These are phyloP conservation scores for Antrodiella citrinella DNA, from an alignment of 768 basidiomycete genomes.

Conservation along the genomic window DNA sequence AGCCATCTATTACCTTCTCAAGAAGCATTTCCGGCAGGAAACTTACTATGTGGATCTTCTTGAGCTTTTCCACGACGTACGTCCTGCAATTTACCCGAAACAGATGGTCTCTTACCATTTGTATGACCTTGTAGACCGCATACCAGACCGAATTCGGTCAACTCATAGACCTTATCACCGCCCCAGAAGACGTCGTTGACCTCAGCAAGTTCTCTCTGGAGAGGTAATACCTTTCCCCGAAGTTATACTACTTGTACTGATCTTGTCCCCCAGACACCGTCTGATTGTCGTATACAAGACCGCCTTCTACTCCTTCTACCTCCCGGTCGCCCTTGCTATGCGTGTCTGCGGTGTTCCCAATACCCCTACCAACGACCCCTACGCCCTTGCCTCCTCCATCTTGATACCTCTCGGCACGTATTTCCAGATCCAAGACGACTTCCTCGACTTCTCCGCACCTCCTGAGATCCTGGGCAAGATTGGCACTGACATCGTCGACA, in stretches of 20 bases:
- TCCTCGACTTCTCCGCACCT: slow-evolving; percentile 84
- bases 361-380: slow-evolving; percentile 44
- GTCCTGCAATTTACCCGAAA: slow-evolving; percentile 16
- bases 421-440: slow-evolving; percentile 98
- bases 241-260: neutral
- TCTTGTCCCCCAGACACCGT: slow-evolving; percentile 49
- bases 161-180: slow-evolving; percentile 91
- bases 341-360: slow-evolving; percentile 55
- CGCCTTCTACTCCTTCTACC: slow-evolving; percentile 96
- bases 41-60: slow-evolving; percentile 83
- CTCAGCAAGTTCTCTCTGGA: slow-evolving; percentile 80
- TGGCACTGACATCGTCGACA: slow-evolving; percentile 96
- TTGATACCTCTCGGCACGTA: slow-evolving; percentile 93
- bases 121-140: slow-evolving; percentile 40
- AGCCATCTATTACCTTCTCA: slow-evolving; percentile 87
- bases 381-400: slow-evolving; percentile 69
- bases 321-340: slow-evolving; percentile 94
- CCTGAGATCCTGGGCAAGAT: slow-evolving; percentile 94
- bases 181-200: slow-evolving; percentile 85
- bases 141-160: slow-evolving; percentile 96
- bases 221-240: too few relatives aligned
- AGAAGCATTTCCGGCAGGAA: slow-evolving; percentile 74
- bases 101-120: neutral
- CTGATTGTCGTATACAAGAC: slow-evolving; percentile 97
- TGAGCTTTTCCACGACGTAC: slow-evolving; percentile 84